A percentile compares a stretch with the other conserved stretches of the same genome.
These are phyloP conservation scores for Clavispora fructus DNA, from an alignment of 805 yeast species.

Conservation along the genomic window DNA sequence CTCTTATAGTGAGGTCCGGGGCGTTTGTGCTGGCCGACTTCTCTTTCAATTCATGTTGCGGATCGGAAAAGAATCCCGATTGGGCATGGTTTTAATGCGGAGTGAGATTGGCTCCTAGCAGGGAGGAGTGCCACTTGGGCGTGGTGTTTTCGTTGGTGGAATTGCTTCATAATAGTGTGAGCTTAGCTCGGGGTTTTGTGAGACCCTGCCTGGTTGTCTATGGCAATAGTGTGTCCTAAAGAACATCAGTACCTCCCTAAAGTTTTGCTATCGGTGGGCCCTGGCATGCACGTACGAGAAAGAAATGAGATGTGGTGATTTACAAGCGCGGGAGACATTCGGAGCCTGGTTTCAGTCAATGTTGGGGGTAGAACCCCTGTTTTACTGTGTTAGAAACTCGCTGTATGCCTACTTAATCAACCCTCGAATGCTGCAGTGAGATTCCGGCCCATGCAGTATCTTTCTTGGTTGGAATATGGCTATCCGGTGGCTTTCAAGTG, in stretches of 20 bases:
- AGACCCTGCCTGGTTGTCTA: not conserved
- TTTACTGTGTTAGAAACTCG: not conserved
- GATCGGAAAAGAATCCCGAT: not conserved
- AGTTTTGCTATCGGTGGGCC: slow-evolving; percentile 1
- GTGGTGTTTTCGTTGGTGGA: not conserved
- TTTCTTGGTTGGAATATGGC: not conserved
- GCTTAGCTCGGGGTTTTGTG: not conserved
- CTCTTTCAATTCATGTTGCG: not conserved
- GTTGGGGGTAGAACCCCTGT: not conserved
- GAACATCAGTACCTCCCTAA: slow-evolving; percentile 13
- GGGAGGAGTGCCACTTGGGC: not conserved
- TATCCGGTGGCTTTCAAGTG: not conserved
- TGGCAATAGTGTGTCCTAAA: not conserved
- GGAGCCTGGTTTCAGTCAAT: not conserved
- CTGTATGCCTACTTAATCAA: not conserved
- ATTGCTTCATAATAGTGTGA: not conserved
- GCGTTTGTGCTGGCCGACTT: not conserved
- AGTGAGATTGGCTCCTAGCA: not conserved
- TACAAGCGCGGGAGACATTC: not conserved
- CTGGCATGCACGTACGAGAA: not conserved
- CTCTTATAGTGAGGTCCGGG: slow-evolving; percentile 1
- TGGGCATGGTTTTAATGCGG: not conserved
- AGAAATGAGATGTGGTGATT: not conserved
- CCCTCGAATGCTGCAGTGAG: slow-evolving; percentile 1
- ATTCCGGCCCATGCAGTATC: slow-evolving; percentile 9